Conservation (phyloP, 129 eudicot genomes). For the Mikania micrantha region DNA sequence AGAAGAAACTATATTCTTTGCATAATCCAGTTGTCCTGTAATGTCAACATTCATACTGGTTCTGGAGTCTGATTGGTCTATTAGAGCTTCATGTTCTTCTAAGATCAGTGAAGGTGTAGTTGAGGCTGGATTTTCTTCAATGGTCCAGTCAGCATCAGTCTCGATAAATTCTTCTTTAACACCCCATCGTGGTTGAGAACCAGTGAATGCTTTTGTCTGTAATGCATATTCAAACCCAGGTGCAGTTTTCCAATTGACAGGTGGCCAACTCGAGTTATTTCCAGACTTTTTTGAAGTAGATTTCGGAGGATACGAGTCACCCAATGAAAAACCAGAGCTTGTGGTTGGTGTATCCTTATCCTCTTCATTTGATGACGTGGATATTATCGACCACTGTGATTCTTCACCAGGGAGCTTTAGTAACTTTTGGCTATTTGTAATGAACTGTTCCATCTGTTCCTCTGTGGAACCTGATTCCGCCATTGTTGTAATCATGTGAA, state of each 20-base stretch:
- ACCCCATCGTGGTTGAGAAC: background rate
- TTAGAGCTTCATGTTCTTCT: constrained; percentile 20
- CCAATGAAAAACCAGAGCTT: constrained; percentile 14
- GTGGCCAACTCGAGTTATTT: constrained; percentile 68
- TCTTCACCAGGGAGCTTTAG: constrained; percentile 69
- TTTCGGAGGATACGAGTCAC: constrained; percentile 23
- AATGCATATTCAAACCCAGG: constrained; percentile 51
- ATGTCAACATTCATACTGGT: constrained; percentile 3
- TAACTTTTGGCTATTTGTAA: constrained; percentile 66
- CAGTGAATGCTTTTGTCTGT: constrained; percentile 18
- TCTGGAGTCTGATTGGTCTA: background rate
- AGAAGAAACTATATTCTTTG: constrained; percentile 11
- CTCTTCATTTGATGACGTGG: constrained; percentile 22
- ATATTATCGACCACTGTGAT: constrained; percentile 48
- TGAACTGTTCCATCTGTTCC: constrained; percentile 64
- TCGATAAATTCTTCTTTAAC: constrained; percentile 3
- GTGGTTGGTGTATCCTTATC: constrained; percentile 16
- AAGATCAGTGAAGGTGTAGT: constrained; percentile 11
- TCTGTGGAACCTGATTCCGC: constrained; percentile 71
- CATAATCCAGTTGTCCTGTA: constrained; percentile 8
- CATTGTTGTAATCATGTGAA: constrained; percentile 81
- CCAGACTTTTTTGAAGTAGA: constrained; percentile 28
- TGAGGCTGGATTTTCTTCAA: constrained; percentile 19
- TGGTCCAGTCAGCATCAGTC: constrained; percentile 14
- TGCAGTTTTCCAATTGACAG: constrained; percentile 78